phyloP scores from a whole-genome alignment of 1,284 basidiomycete species.

The Kwoniella shivajii region DNA sequence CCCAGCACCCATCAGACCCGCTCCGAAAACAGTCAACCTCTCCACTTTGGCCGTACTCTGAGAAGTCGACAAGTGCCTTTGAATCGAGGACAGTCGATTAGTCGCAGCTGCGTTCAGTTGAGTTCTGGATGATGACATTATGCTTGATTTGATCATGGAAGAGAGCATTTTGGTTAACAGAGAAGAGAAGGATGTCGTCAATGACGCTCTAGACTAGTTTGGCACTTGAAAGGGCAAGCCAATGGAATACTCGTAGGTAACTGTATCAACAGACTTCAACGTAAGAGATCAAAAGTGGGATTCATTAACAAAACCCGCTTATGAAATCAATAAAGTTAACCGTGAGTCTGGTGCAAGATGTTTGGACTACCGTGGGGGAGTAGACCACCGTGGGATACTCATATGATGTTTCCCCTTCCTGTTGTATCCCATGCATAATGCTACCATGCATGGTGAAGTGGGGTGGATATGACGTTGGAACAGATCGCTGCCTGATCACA shows the following conservation, averaged over 20 bases:
- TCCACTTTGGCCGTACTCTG: constrained; percentile 31
- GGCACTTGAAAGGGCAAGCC: too few species aligned
- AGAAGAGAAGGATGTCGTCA: background rate
- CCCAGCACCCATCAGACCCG: constrained; percentile 60
- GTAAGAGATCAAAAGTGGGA: background rate
- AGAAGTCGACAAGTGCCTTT: constrained; percentile 30
- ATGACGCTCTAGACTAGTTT: background rate
- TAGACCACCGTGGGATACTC: too few species aligned
- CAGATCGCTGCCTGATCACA: too few species aligned
- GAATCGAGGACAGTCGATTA: constrained; percentile 21
- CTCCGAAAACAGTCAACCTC: constrained; percentile 56
- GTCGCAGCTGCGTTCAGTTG: constrained; percentile 14
- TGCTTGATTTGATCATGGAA: background rate
- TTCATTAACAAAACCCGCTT: background rate
- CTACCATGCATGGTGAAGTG: too few species aligned
- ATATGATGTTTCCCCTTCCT: too few species aligned
- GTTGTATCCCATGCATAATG: too few species aligned
- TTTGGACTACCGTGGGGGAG: too few species aligned
- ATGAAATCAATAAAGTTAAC: background rate
- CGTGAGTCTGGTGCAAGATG: too few species aligned
- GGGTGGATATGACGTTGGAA: too few species aligned
- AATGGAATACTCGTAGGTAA: too few species aligned
- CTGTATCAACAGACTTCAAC: too few species aligned
- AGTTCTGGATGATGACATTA: constrained; percentile 7
- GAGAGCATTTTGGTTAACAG: background rate